These are phyloP conservation scores for Austropuccinia psidii DNA, from an alignment of 1,284 basidiomycete genomes.

Conservation along the genomic window DNA sequence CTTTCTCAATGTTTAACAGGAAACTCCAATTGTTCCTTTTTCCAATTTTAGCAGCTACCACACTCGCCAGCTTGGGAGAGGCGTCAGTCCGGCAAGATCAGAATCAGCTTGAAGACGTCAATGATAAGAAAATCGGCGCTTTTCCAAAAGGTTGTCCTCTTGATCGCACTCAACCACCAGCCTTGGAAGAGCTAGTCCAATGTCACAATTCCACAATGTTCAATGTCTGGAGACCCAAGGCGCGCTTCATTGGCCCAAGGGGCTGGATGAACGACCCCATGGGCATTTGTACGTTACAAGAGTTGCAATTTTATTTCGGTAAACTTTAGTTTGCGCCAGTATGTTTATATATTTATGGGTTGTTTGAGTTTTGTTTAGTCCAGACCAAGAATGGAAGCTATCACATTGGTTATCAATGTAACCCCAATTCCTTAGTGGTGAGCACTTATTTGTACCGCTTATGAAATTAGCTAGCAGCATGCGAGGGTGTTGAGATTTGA, in stretches of 20 bases:
- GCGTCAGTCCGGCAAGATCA: too few relatives aligned
- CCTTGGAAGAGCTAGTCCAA: constrained; percentile 29
- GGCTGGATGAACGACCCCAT: constrained; percentile 44
- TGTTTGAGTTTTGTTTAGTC: neutral
- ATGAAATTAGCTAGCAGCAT: neutral
- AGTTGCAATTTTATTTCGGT: neutral
- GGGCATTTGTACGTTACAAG: constrained; percentile 38
- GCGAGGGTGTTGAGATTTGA: neutral
- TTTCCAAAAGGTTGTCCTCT: constrained; percentile 2
- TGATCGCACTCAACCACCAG: constrained; percentile 31
- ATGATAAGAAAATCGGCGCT: neutral
- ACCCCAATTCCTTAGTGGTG: constrained; percentile 38
- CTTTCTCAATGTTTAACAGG: too few relatives aligned
- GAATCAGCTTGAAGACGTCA: too few relatives aligned
- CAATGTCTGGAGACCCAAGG: constrained; percentile 40
- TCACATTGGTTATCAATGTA: constrained; percentile 41
- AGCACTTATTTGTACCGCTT: neutral
- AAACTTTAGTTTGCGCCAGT: neutral
- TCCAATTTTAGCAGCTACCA: too few relatives aligned
- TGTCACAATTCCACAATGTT: constrained; percentile 41
- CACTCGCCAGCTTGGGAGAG: too few relatives aligned
- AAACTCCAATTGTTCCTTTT: too few relatives aligned
- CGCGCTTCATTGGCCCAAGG: constrained; percentile 39
- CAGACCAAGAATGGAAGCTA: constrained; percentile 38
- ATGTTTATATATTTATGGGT: neutral